Conservation (phyloP, 1,284 basidiomycete species). For the Ustilago trichophora region DNA sequence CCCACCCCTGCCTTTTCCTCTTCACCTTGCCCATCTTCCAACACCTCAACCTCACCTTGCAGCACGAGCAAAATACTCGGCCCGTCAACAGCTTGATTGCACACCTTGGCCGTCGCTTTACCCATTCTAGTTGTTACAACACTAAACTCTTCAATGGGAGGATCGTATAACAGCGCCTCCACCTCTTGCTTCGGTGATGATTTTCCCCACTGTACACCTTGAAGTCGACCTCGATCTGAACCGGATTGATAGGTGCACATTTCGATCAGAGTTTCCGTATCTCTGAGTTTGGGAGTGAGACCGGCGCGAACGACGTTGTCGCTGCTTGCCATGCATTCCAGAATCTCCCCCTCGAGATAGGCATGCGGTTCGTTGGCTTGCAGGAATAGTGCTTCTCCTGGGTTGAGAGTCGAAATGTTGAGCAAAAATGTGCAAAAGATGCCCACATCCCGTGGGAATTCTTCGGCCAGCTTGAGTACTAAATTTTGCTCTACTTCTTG, state of each 20-base stretch:
- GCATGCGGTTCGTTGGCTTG: slow-evolving; percentile 97
- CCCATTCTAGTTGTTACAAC: slow-evolving; percentile 77
- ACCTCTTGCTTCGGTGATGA: background rate
- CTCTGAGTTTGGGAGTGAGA: slow-evolving; percentile 93
- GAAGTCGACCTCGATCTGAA: slow-evolving; percentile 69
- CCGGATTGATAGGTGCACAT: slow-evolving; percentile 86
- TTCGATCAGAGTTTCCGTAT: slow-evolving; percentile 85
- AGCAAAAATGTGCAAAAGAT: slow-evolving; percentile 90
- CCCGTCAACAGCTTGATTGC: slow-evolving; percentile 76
- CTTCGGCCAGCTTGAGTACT: slow-evolving; percentile 76
- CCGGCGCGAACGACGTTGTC: slow-evolving; percentile 99
- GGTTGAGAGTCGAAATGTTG: slow-evolving; percentile 81
- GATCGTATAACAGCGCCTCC: slow-evolving; percentile 77
- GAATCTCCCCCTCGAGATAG: slow-evolving; percentile 75
- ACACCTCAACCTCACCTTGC: slow-evolving; percentile 73
- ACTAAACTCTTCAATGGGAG: slow-evolving; percentile 92
- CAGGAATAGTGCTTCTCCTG: slow-evolving; percentile 91
- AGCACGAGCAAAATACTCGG: slow-evolving; percentile 86
- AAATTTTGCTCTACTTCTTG: slow-evolving; percentile 71
- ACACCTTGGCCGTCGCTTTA: slow-evolving; percentile 70
- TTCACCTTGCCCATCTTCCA: slow-evolving; percentile 1
- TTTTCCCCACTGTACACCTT: background rate
- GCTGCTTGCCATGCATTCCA: slow-evolving; percentile 65
- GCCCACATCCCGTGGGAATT: slow-evolving; percentile 94
- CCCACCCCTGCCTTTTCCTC: background rate